Evolutionary conservation across 1,284 basidiomycete species (phyloP).

Genomic region (Polyporus tsugae): DNA sequence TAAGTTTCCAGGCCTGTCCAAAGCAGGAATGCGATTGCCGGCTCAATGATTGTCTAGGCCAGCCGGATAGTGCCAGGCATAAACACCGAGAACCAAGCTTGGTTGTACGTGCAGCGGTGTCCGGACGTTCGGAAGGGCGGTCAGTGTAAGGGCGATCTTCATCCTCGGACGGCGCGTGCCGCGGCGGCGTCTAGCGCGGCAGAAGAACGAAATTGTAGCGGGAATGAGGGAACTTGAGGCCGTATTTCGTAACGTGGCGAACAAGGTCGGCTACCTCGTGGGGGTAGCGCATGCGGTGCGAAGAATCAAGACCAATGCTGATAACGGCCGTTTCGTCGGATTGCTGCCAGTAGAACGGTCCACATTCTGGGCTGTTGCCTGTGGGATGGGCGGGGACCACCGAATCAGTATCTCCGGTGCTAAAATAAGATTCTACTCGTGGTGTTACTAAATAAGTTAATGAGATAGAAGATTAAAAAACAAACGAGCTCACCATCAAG

Average conservation of each 20-base stretch:
- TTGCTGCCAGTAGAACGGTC: background rate
- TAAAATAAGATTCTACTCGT: conserved; percentile 3
- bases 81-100: background rate
- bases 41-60: background rate
- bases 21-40: background rate
- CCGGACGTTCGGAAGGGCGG: background rate
- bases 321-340: background rate
- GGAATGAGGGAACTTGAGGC: background rate
- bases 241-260: conserved; percentile 3
- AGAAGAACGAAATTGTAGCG: background rate
- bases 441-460: background rate
- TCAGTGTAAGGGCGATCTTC: background rate
- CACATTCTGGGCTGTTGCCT: background rate
- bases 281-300: background rate
- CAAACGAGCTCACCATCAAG: background rate
- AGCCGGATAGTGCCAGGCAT: background rate
- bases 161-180: background rate
- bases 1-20: background rate
- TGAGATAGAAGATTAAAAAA: background rate
- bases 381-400: background rate
- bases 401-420: background rate
- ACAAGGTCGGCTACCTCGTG: background rate
- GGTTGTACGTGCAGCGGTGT: background rate
- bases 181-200: conserved; percentile 12
- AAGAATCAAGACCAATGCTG: background rate